Conservation (phyloP, 495 filamentous ascomycete species). For the Aspergillus baeticus region DNA sequence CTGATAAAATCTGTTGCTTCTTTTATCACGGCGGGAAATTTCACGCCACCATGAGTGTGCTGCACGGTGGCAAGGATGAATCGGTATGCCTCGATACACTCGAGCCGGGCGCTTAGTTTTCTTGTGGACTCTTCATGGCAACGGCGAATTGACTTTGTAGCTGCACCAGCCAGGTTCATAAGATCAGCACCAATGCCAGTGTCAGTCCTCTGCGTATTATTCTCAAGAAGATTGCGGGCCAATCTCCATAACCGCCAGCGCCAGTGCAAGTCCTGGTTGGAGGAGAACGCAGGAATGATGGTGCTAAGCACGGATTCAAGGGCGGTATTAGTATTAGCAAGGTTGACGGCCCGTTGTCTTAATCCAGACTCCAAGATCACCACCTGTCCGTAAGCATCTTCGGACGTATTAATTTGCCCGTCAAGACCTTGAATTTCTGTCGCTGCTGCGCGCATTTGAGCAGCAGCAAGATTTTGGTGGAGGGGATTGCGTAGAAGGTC, state of each 20-base stretch:
- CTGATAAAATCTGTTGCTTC: slow-evolving; percentile 30
- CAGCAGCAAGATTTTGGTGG: slow-evolving; percentile 27
- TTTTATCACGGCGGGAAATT: slow-evolving; percentile 27
- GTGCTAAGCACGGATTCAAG: slow-evolving; percentile 29
- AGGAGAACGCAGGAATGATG: slow-evolving; percentile 30
- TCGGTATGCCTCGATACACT: slow-evolving; percentile 44
- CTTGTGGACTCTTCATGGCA: slow-evolving; percentile 31
- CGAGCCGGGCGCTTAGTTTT: slow-evolving; percentile 26
- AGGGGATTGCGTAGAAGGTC: slow-evolving; percentile 39
- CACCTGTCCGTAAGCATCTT: slow-evolving; percentile 37
- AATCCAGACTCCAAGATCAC: slow-evolving; percentile 40
- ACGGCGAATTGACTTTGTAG: slow-evolving; percentile 32
- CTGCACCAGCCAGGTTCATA: slow-evolving; percentile 22
- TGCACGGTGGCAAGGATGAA: slow-evolving; percentile 31
- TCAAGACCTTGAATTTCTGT: slow-evolving; percentile 26
- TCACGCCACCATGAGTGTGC: slow-evolving; percentile 17
- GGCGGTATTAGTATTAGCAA: slow-evolving; percentile 25
- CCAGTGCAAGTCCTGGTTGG: slow-evolving; percentile 41
- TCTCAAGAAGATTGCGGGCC: slow-evolving; percentile 34
- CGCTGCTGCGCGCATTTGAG: slow-evolving; percentile 35
- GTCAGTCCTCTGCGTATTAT: slow-evolving; percentile 25
- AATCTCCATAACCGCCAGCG: slow-evolving; percentile 49
- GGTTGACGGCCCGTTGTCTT: slow-evolving; percentile 25
- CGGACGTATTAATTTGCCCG: slow-evolving; percentile 29
- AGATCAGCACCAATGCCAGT: slow-evolving; percentile 18